These are phyloP conservation scores for Trichoderma cornu-damae DNA, from an alignment of 2,329 filamentous ascomycete species.

Conservation along the genomic window DNA sequence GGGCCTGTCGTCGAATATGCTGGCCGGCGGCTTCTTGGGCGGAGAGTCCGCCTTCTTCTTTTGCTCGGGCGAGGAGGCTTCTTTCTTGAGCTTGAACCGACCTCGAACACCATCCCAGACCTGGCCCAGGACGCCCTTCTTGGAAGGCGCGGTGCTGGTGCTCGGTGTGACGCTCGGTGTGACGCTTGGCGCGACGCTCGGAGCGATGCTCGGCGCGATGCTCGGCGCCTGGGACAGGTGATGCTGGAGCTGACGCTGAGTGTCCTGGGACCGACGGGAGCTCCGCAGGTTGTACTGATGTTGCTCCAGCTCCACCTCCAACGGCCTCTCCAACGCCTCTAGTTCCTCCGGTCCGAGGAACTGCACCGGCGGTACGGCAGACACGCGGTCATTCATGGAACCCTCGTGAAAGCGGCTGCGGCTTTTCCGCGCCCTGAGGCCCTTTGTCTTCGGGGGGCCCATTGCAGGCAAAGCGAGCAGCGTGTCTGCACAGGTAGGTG, in stretches of 20 bases:
- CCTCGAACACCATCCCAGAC: conserved; percentile 38
- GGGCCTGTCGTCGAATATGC: conserved; percentile 25
- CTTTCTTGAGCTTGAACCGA: conserved; percentile 29
- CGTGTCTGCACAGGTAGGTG: too few species aligned
- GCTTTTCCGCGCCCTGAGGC: conserved; percentile 30
- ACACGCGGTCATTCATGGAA: conserved; percentile 78
- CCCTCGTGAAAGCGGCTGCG: conserved; percentile 66
- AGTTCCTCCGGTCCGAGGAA: conserved; percentile 50
- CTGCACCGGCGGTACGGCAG: conserved; percentile 62
- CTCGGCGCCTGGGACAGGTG: not conserved
- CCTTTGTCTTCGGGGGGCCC: conserved; percentile 29
- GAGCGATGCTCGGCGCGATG: conserved; percentile 1
- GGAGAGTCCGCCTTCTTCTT: conserved; percentile 20
- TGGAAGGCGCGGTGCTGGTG: not conserved
- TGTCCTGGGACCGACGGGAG: conserved; percentile 6
- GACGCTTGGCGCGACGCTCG: not conserved
- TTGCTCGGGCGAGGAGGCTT: conserved; percentile 25
- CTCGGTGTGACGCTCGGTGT: not conserved
- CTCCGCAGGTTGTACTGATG: conserved; percentile 1
- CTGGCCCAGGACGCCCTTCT: conserved; percentile 33
- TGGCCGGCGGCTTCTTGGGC: conserved; percentile 5
- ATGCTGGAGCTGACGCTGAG: conserved; percentile 14
- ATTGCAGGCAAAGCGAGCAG: conserved; percentile 21
- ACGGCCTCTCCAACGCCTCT: conserved; percentile 30
- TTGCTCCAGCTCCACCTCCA: conserved; percentile 13